A percentile compares a stretch with the other conserved stretches of the same genome.
These are phyloP conservation scores for Dictyostelium firmibasis DNA, from an alignment of 78 protist species.

Conservation along the genomic window DNA sequence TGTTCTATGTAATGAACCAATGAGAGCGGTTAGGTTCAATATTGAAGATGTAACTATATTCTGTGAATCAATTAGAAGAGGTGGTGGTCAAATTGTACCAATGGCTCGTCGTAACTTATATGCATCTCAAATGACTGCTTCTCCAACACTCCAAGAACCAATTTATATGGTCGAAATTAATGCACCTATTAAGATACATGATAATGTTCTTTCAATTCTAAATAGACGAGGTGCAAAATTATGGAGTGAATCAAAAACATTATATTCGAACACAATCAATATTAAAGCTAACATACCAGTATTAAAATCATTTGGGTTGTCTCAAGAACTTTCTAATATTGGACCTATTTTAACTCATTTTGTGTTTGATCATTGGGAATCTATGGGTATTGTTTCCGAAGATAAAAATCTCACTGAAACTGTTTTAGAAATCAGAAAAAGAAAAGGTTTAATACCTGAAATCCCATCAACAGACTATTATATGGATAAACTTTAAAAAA, in stretches of 20 bases:
- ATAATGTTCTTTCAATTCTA: slow-evolving; percentile 90
- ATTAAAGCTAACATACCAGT: slow-evolving; percentile 98
- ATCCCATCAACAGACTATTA: neutral
- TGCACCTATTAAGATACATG: slow-evolving; percentile 86
- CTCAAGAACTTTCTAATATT: neutral
- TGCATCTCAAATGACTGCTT: slow-evolving; percentile 91
- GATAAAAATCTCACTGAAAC: slow-evolving; percentile 86
- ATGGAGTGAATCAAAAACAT: slow-evolving; percentile 13
- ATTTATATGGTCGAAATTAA: slow-evolving; percentile 94
- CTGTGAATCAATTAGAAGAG: slow-evolving; percentile 98
- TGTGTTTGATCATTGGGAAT: neutral
- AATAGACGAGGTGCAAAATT: slow-evolving; percentile 93
- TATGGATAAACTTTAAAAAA: neutral
- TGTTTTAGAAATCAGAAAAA: slow-evolving; percentile 5
- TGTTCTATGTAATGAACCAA: slow-evolving; percentile 95
- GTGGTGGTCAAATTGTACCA: slow-evolving; percentile 95
- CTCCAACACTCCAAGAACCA: slow-evolving; percentile 97
- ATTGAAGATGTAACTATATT: slow-evolving; percentile 94
- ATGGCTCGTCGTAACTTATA: slow-evolving; percentile 91
- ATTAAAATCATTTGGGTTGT: slow-evolving; percentile 99
- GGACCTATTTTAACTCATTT: neutral
- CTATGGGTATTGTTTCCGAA: neutral
- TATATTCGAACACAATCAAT: slow-evolving; percentile 13
- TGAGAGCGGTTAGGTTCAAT: slow-evolving; percentile 95
- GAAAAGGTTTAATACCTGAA: neutral